Evolutionary conservation across 1,139 yeast genomes (phyloP).

Genomic region (Zygosaccharomyces sapae): DNA sequence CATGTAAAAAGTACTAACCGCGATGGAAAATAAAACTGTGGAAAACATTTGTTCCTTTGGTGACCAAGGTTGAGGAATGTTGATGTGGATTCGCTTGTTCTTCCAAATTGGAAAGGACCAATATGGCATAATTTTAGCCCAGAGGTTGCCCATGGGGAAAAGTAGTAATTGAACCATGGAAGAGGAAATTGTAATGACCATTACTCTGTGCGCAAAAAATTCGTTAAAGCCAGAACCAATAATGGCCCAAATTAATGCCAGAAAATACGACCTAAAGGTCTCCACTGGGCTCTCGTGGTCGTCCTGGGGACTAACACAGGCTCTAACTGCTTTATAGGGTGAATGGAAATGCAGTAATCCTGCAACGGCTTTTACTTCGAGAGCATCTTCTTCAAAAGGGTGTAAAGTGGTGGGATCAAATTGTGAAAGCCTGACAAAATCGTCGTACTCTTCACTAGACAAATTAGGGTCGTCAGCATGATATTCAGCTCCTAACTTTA

Average conservation of each 20-base stretch:
- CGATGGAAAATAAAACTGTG: constrained; percentile 44
- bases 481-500: constrained; percentile 40
- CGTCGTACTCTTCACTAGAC: constrained; percentile 38
- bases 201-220: constrained; percentile 55
- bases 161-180: constrained; percentile 54
- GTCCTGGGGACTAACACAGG: constrained; percentile 52
- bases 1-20: constrained; percentile 45
- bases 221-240: constrained; percentile 56
- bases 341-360: constrained; percentile 50
- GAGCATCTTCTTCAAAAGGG: constrained; percentile 24
- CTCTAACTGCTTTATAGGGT: constrained; percentile 62
- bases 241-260: constrained; percentile 54
- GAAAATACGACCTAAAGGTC: constrained; percentile 52
- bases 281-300: constrained; percentile 49
- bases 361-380: constrained; percentile 42
- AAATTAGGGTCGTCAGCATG: constrained; percentile 50
- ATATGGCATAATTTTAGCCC: constrained; percentile 44
- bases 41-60: constrained; percentile 66
- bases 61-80: constrained; percentile 59
- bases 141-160: constrained; percentile 51
- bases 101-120: constrained; percentile 42
- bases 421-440: constrained; percentile 28
- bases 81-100: constrained; percentile 42
- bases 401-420: constrained; percentile 19
- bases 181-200: constrained; percentile 45